phyloP scores from a whole-genome alignment of 257 asterid genomes.

The Leonotis leonurus region DNA sequence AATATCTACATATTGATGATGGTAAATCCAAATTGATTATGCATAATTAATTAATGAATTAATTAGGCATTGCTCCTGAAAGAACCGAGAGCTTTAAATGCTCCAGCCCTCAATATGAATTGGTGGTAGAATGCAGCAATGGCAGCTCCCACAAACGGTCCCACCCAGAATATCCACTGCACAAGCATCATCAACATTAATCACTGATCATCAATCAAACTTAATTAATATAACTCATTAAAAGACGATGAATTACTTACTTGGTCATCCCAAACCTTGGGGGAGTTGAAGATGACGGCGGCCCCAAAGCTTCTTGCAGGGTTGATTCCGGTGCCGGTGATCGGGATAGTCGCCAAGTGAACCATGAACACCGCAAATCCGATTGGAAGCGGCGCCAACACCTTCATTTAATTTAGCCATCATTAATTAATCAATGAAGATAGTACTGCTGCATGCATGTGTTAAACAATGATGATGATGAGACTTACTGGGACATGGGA shows the following conservation, averaged over 20 bases:
- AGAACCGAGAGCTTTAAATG: conserved; percentile 37
- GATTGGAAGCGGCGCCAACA: conserved; percentile 79
- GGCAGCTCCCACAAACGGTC: conserved; percentile 42
- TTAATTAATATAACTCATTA: no score
- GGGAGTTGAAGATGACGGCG: conserved; percentile 61
- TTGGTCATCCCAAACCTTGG: conserved; percentile 72
- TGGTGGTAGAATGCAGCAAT: conserved; percentile 39
- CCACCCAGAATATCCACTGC: conserved; percentile 53
- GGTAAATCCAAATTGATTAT: not conserved
- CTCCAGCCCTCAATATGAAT: conserved; percentile 30
- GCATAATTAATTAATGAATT: not conserved
- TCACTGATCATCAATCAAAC: no score
- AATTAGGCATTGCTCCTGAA: conserved; percentile 39
- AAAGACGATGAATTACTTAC: no score
- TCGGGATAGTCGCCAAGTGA: conserved; percentile 80
- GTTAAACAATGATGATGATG: no score
- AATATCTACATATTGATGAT: conserved; percentile 17
- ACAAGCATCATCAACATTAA: not conserved
- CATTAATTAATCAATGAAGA: no score
- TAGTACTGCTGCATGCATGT: no score
- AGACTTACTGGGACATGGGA: conserved; percentile 74
- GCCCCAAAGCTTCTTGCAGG: conserved; percentile 88
- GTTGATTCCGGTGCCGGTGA: conserved; percentile 86
- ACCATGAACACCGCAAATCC: conserved; percentile 90
- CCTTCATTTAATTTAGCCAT: conserved; percentile 23